Conservation (phyloP, 2,329 filamentous ascomycete species). For the Epichloe uncinata region DNA sequence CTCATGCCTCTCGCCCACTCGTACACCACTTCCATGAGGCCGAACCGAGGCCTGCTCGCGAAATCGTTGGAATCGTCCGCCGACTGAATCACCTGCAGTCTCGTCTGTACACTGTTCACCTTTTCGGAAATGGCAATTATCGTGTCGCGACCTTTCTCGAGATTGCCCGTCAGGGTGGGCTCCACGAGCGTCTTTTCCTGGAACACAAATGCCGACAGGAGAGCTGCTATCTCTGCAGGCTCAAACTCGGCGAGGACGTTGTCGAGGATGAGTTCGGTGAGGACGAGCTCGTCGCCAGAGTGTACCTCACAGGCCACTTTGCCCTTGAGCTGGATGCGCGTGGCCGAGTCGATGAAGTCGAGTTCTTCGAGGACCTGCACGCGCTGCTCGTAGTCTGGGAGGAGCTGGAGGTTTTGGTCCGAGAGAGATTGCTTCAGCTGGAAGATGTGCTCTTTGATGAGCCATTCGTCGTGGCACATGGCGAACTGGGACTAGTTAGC, state of each 20-base stretch:
- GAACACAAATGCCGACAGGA: conserved; percentile 92
- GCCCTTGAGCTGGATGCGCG: conserved; percentile 87
- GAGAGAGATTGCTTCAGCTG: conserved; percentile 81
- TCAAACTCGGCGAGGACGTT: conserved; percentile 94
- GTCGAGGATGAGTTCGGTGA: conserved; percentile 97
- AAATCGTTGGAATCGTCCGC: conserved; percentile 90
- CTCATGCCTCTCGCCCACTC: conserved; percentile 98
- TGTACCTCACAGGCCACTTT: conserved; percentile 98
- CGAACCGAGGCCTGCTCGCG: conserved; percentile 73
- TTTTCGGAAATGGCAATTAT: conserved; percentile 88
- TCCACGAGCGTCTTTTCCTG: conserved; percentile 84
- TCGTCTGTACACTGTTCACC: conserved; percentile 78
- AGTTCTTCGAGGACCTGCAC: conserved; percentile 86
- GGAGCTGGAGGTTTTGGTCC: conserved; percentile 86
- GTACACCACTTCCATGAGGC: conserved; percentile 93
- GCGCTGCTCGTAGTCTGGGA: conserved; percentile 94
- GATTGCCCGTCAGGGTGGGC: conserved; percentile 66
- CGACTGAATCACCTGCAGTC: conserved; percentile 83
- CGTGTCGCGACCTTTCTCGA: conserved; percentile 70
- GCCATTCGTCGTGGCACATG: conserved; percentile 94
- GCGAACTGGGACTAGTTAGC: conserved; percentile 51
- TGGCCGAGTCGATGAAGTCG: conserved; percentile 76
- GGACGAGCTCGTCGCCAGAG: conserved; percentile 87
- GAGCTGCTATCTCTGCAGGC: conserved; percentile 87
- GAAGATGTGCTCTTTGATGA: conserved; percentile 86